Evolutionary conservation across 2,329 filamentous ascomycete genomes (phyloP), one percentile per base, ranked within the genome.

Genomic region (Scorias spongiosa): DNA sequence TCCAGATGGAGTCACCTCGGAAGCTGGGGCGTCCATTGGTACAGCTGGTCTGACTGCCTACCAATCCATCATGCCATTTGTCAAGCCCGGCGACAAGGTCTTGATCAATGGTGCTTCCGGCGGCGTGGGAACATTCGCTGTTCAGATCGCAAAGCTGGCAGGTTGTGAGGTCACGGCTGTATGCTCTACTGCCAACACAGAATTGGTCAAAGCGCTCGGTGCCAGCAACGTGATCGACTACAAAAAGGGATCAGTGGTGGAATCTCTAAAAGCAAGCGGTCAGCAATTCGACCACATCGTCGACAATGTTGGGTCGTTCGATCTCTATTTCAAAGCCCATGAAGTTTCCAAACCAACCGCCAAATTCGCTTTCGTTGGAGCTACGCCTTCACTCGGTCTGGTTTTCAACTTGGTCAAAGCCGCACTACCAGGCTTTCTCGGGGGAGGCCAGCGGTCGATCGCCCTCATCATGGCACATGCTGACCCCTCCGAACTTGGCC

Each of bases 31-130:
- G 1, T 54, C 57, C 10, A 48, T 65, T 2, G 60, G 61, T 4
- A 52, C 61, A 10, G 62, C 58, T 14, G 65, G 60, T 1, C 44
- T 66, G 26, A 66, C 64, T 2, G 65, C 63, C 15, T 63, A 58
- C 40, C 63, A 66, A 48, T 55, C 54, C 15, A 49, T 68, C 17
- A 49, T 51, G 6, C 59, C 60, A 0, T 54, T 63, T 36, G 58
- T 61, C 14, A 63, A 63, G 46, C 43, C 46, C 10, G 64, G 63
- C 6, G 67, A 73, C 42, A 71, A 67, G 51, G 66, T 82, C 6
- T 75, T 81, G 52, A 71, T 81, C 57, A 81, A 81, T 49, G 78
- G 76, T 10, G 77, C 76, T 0, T 74, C 69, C 6, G 79, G 79
- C 8, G 78, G 78, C 0, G 71, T 67, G 1, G 79, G 79, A 0